phyloP scores from a whole-genome alignment of 129 eudicot species.

The Centella asiatica region DNA sequence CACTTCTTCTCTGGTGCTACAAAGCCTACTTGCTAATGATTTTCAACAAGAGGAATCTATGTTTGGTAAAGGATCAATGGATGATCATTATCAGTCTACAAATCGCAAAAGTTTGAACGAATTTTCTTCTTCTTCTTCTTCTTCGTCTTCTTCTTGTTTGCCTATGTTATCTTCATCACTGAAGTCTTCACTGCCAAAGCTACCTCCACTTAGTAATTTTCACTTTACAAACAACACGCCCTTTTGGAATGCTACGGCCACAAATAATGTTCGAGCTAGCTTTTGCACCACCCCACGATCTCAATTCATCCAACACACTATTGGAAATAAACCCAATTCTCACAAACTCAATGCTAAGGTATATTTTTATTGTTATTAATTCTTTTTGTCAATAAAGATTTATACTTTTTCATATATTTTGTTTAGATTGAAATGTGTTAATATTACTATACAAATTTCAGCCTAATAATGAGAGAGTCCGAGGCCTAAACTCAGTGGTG shows the following conservation, averaged over 20 bases:
- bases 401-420: neutral
- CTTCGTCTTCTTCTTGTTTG: too few species aligned
- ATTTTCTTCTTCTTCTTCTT: conserved; percentile 25
- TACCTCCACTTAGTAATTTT: conserved; percentile 8
- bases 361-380: neutral
- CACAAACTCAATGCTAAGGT: conserved; percentile 43
- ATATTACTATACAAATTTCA: conserved; percentile 14
- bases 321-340: conserved; percentile 26
- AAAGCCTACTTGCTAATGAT: conserved; percentile 35
- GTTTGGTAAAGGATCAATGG: neutral
- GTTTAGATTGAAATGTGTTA: neutral
- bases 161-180: conserved; percentile 24
- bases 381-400: neutral
- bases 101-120: conserved; percentile 21
- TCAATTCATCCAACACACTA: conserved; percentile 26
- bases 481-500: conserved; percentile 25
- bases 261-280: conserved; percentile 22
- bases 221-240: conserved; percentile 32
- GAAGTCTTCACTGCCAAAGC: conserved; percentile 24
- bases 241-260: conserved; percentile 7
- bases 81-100: conserved; percentile 3
- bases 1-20: conserved; percentile 51
- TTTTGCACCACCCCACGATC: conserved; percentile 26
- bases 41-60: conserved; percentile 21
- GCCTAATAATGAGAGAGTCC: conserved; percentile 35